Evolutionary conservation across 2,329 filamentous ascomycete genomes (phyloP).

Genomic region (Immersiporthe knoxdaviesiana): DNA sequence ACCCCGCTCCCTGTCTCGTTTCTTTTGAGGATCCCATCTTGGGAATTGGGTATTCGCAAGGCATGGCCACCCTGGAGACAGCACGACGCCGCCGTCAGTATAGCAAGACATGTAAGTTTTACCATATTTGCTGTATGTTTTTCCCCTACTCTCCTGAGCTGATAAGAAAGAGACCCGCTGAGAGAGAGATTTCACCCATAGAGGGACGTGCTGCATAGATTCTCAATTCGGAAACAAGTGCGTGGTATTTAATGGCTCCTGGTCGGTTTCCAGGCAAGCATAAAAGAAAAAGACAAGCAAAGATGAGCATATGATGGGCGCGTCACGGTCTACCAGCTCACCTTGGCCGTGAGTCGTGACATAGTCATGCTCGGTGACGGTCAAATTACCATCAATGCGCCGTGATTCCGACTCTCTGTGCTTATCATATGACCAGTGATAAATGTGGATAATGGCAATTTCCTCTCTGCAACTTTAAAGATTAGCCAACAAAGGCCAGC

Average conservation of each 20-base stretch:
- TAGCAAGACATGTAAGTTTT: not conserved
- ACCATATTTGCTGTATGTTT: not conserved
- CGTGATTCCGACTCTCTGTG: not conserved
- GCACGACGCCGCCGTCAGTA: not conserved
- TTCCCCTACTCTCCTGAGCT: not conserved
- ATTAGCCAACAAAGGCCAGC: not conserved
- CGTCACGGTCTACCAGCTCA: not conserved
- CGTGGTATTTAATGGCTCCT: not conserved
- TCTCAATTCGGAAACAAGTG: not conserved
- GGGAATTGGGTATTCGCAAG: not conserved
- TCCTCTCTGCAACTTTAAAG: not conserved
- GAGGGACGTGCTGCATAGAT: not conserved
- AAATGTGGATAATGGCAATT: not conserved
- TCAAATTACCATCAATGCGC: not conserved
- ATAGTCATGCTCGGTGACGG: constrained; percentile 2
- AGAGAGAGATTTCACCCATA: not conserved
- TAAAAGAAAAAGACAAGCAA: not conserved
- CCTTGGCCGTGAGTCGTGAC: not conserved
- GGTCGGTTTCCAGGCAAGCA: not conserved
- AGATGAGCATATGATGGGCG: not conserved
- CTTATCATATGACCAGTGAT: not conserved
- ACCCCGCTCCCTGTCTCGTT: constrained; percentile 17
- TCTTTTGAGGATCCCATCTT: not conserved
- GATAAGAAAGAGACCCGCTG: not conserved
- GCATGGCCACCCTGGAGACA: not conserved